These are phyloP conservation scores for Sporobolomyces phaffii DNA, from an alignment of 768 basidiomycete species.

Conservation along the genomic window DNA sequence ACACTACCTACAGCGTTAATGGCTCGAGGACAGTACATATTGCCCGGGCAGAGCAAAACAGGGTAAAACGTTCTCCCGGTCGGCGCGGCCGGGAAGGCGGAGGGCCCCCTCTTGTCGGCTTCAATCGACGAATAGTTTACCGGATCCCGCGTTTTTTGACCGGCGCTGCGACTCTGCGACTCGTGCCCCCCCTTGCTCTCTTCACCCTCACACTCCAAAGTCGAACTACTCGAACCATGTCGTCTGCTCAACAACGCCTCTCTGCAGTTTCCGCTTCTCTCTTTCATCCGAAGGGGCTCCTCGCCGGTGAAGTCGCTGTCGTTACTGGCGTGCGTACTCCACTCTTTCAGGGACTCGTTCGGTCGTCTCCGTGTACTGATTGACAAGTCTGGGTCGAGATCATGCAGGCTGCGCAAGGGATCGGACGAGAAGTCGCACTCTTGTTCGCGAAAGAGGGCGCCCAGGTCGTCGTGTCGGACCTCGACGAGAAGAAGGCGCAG, in stretches of 20 bases:
- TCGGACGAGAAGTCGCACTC: conserved; percentile 66
- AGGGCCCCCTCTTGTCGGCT: too few species aligned
- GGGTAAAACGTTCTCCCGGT: too few species aligned
- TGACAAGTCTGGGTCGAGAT: too few species aligned
- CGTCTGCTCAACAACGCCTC: conserved; percentile 25
- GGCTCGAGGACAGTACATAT: too few species aligned
- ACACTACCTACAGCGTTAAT: too few species aligned
- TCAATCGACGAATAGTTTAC: too few species aligned
- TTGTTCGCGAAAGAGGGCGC: conserved; percentile 82
- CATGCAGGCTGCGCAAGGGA: conserved; percentile 58
- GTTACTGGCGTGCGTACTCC: conserved; percentile 77
- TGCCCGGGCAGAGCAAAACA: too few species aligned
- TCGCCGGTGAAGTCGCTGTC: conserved; percentile 63
- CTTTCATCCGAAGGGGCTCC: conserved; percentile 28
- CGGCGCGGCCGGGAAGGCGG: too few species aligned
- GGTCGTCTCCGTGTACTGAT: too few species aligned
- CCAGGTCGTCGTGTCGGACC: conserved; percentile 80
- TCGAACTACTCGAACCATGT: conserved; percentile 13
- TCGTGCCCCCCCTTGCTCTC: not conserved
- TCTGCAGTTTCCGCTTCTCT: conserved; percentile 6
- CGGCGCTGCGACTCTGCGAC: too few species aligned
- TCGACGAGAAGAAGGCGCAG: conserved; percentile 63
- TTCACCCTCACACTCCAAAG: not conserved
- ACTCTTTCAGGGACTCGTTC: too few species aligned
- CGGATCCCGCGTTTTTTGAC: too few species aligned